Evolutionary conservation across 495 filamentous ascomycete genomes (phyloP), one percentile per base, ranked within the genome.

Genomic region (Penicillium macrosclerotiorum): DNA sequence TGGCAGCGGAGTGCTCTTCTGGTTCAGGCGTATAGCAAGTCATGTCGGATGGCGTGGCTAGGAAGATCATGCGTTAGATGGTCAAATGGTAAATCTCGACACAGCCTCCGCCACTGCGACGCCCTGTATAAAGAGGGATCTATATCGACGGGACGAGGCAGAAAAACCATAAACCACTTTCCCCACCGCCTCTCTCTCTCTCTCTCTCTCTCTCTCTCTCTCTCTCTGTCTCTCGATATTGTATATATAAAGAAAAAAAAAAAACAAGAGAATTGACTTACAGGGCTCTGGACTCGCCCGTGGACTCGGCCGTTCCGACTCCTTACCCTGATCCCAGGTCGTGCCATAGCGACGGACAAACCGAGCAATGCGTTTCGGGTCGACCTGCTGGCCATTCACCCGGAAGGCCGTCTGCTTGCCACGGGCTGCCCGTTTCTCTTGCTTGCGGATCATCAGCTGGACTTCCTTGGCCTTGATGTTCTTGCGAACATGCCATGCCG

Each of bases 401-500:
- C 67, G 63, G 33, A 72, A 72, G n/a, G 64, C 69, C 1, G 67
- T 72, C 42, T 63, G 62, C 45, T 72, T 72, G 49, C 69, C 69
- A 20, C 54, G 58, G 36, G 69, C 67, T 25, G 69, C 69, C 12
- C 69, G 67, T 35, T 68, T 71, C 49, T 68, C 55, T 33, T 72
- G 65, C 34, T 72, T 72, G 27, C 65, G 69, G 25, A 71, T 55
- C 69, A 72, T 71, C 29, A 72, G 26, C 16, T 71, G 66, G 20
- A 71, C 65, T 49, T 72, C 65, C 44, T 69, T 67, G 16, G 63
- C 63, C 48, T 72, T 72, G 49, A 72, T 69, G 36, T 72, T 72
- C 37, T 72, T 72, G 14, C 69, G 65, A 41, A 72, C 55, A 47
- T 71, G 60, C 69, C 69, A 72, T 17, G 65, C 60, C 8, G 67